These are phyloP conservation scores for Xanthoceras sorbifolium DNA, from an alignment of 345 rosid genomes.

Conservation along the genomic window DNA sequence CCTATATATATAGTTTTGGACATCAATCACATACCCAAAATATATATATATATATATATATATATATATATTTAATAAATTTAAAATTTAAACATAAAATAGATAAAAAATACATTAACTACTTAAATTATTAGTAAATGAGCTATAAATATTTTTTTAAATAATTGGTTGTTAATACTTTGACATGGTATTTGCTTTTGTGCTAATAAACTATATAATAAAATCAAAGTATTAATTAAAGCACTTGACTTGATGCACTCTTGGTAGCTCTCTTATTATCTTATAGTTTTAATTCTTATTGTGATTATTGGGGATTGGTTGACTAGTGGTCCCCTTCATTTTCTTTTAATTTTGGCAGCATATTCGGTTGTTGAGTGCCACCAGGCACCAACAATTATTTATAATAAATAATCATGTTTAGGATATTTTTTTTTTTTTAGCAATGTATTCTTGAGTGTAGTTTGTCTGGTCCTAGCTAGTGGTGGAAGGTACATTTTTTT, in stretches of 20 bases:
- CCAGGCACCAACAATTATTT: not conserved
- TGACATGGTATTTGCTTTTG: not conserved
- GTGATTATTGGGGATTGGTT: conserved; percentile 2
- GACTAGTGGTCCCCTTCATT: not conserved
- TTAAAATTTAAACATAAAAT: too few species aligned
- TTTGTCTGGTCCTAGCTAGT: not conserved
- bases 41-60: too few species aligned
- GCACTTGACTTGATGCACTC: not conserved
- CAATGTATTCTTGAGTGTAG: not conserved
- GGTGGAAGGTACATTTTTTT: not conserved
- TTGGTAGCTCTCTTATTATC: not conserved
- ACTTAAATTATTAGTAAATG: too few species aligned
- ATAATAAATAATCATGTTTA: not conserved
- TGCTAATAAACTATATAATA: not conserved
- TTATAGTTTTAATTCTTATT: not conserved
- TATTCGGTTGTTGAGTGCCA: not conserved
- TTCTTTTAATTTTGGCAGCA: not conserved
- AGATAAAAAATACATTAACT: too few species aligned
- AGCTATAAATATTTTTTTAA: too few species aligned
- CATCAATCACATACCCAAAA: too few species aligned
- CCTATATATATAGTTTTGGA: too few species aligned
- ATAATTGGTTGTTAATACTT: not conserved
- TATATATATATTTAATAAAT: too few species aligned
- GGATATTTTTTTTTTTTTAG: not conserved
- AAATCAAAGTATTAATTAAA: not conserved